Evolutionary conservation across 2,329 filamentous ascomycete genomes (phyloP).

Genomic region (Colletotrichum sp.): DNA sequence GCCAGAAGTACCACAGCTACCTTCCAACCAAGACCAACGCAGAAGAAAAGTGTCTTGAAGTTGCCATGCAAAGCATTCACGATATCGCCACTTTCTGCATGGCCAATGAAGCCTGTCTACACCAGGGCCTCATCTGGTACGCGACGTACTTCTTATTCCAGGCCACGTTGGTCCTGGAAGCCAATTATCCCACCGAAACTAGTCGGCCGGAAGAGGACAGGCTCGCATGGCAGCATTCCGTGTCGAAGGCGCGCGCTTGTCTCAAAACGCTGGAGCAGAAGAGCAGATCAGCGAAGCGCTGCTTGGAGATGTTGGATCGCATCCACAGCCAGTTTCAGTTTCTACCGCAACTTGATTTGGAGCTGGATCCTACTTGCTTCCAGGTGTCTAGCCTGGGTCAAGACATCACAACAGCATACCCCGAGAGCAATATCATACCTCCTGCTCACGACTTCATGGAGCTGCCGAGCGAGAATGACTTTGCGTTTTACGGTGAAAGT

Average conservation of each 20-base stretch:
- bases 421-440: neutral
- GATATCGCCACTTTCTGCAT: conserved; percentile 41
- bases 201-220: neutral
- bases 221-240: conserved; percentile 4
- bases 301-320: conserved; percentile 1
- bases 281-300: neutral
- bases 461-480: neutral
- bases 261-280: neutral
- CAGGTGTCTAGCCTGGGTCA: neutral
- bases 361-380: neutral
- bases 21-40: conserved; percentile 24
- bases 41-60: conserved; percentile 39
- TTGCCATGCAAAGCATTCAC: conserved; percentile 40
- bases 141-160: conserved; percentile 50
- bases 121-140: conserved; percentile 44
- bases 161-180: conserved; percentile 42
- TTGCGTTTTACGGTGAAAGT: neutral
- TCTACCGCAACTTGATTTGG: neutral
- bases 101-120: conserved; percentile 26
- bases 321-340: conserved; percentile 1
- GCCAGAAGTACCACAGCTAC: conserved; percentile 39
- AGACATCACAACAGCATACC: neutral
- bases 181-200: conserved; percentile 31
- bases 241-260: neutral
- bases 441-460: neutral